Percentiles rank a stretch among this genome's conserved stretches.
phyloP scores from a whole-genome alignment of 116 monocot species.

The Phalaenopsis hybrid region DNA sequence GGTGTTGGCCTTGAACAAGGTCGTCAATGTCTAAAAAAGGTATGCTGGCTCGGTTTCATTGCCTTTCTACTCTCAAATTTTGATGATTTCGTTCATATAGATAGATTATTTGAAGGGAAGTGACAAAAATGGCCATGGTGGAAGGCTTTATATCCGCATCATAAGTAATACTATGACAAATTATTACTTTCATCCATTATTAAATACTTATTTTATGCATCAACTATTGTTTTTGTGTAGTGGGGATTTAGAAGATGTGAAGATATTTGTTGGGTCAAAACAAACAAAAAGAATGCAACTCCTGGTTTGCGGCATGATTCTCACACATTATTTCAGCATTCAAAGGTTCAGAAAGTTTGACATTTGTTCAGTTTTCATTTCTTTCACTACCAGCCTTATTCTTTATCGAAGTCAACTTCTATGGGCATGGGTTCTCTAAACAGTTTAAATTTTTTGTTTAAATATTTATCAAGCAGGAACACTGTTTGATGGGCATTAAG shows the following conservation, averaged over 20 bases:
- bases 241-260: slow-evolving; percentile 99
- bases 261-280: slow-evolving; percentile 99
- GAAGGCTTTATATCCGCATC: neutral
- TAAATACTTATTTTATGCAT: neutral
- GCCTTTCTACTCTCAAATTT: neutral
- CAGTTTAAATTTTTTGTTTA: neutral
- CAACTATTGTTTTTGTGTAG: slow-evolving; percentile 24
- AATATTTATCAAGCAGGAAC: slow-evolving; percentile 48
- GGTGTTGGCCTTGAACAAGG: slow-evolving; percentile 94
- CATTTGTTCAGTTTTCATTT: neutral
- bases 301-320: slow-evolving; percentile 93
- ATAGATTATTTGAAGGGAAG: neutral
- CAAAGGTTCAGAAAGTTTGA: slow-evolving; percentile 54
- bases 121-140: neutral
- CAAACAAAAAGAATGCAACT: slow-evolving; percentile 86
- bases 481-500: slow-evolving; percentile 99
- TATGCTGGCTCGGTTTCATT: slow-evolving; percentile 18
- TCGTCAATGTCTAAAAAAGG: slow-evolving; percentile 96
- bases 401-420: neutral
- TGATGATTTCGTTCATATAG: slow-evolving; percentile 2
- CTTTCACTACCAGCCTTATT: neutral
- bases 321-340: slow-evolving; percentile 86
- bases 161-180: neutral
- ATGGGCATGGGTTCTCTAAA: neutral
- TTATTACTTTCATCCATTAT: neutral